Evolutionary conservation across 306 rosid genomes (phyloP).

Genomic region (Vicia faba): DNA sequence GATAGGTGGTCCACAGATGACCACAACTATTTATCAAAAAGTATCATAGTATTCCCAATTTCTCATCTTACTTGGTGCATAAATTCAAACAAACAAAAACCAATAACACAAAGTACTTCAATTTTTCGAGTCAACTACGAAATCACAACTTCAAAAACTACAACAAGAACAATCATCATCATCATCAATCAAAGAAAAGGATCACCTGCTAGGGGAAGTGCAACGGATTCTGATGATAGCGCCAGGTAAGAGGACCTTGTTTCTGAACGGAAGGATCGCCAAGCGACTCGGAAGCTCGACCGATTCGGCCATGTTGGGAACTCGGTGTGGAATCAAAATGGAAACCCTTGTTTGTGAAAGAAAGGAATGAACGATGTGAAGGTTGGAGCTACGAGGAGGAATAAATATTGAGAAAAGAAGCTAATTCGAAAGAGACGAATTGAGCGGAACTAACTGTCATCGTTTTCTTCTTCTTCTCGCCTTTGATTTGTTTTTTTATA

Average conservation of each 20-base stretch:
- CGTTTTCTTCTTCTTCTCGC: constrained; percentile 36
- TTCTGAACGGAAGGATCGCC: constrained; percentile 94
- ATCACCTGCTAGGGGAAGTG: constrained; percentile 92
- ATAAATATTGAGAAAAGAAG: neutral
- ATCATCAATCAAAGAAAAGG: neutral
- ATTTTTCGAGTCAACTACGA: constrained; percentile 1
- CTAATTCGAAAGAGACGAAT: constrained; percentile 10
- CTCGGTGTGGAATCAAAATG: constrained; percentile 28
- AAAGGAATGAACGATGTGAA: constrained; percentile 11
- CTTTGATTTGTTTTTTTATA: constrained; percentile 11
- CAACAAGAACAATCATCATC: neutral
- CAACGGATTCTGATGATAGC: constrained; percentile 98
- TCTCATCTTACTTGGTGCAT: neutral
- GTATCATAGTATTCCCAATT: neutral
- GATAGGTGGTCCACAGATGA: neutral
- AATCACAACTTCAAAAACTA: neutral
- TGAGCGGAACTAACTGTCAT: constrained; percentile 23
- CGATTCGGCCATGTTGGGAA: constrained; percentile 75
- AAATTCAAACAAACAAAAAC: neutral
- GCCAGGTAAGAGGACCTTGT: constrained; percentile 95
- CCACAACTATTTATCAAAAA: neutral
- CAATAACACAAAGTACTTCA: neutral
- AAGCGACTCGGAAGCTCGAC: constrained; percentile 94
- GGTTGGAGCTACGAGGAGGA: no score
- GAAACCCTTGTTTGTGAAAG: constrained; percentile 21